A percentile compares a stretch with the other conserved stretches of the same genome.
Evolutionary conservation across 139 green algal species (phyloP).

Genomic region (Chlamydomonas sp.): DNA sequence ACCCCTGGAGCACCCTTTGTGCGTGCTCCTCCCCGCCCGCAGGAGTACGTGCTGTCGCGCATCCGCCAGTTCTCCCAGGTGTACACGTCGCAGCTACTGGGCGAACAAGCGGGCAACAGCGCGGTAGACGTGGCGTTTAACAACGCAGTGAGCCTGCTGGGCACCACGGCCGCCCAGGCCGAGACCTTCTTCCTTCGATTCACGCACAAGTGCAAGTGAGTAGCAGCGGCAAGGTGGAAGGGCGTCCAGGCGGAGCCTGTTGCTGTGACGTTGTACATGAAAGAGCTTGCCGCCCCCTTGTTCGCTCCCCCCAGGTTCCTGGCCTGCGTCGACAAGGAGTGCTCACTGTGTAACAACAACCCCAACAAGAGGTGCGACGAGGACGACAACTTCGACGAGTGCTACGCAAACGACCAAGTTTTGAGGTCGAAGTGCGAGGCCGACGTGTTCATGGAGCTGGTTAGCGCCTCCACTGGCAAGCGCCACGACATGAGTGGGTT

Average conservation of each 20-base stretch:
- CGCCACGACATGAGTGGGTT: constrained; percentile 19
- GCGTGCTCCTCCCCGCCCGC: not conserved
- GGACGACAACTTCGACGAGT: constrained; percentile 36
- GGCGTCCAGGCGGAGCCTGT: not conserved
- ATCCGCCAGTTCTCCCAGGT: constrained; percentile 35
- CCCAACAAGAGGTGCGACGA: constrained; percentile 41
- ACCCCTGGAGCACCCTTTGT: not conserved
- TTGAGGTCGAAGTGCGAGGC: constrained; percentile 41
- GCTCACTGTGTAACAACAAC: constrained; percentile 47
- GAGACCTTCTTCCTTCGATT: constrained; percentile 4
- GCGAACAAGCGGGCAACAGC: constrained; percentile 17
- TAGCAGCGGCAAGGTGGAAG: no score
- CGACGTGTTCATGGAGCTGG: constrained; percentile 41
- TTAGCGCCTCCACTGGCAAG: constrained; percentile 22
- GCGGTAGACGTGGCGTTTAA: constrained; percentile 22
- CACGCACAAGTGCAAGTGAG: constrained; percentile 15
- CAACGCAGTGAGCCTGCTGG: constrained; percentile 17
- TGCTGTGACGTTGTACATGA: not conserved
- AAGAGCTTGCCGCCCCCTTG: not conserved
- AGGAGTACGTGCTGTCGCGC: constrained; percentile 34
- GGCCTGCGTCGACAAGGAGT: constrained; percentile 35
- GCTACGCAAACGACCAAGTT: constrained; percentile 42
- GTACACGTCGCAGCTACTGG: constrained; percentile 29
- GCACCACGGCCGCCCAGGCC: not conserved
- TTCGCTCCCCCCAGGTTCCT: constrained; percentile 2